Evolutionary conservation across 306 rosid genomes (phyloP), one percentile per base, ranked within the genome.

Genomic region (Calophaca sinica): DNA sequence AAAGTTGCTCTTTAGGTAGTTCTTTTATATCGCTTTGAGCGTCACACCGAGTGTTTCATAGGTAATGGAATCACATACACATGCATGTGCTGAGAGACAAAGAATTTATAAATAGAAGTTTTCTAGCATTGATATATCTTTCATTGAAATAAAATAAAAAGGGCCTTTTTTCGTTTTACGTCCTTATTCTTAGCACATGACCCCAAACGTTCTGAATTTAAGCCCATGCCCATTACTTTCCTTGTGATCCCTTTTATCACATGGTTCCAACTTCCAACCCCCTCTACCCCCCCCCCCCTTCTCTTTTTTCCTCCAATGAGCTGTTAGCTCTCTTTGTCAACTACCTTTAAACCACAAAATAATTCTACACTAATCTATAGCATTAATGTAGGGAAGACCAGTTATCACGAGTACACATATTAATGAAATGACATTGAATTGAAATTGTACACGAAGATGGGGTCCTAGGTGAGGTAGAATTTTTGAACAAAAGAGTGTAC

Each of bases 121-220:
- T 68, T 60, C 4, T 38, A 73, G 59, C 42, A 42, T 41, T 50
- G 44, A 51, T 61, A 26, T 52, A 20, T 46, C 28, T 68, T 15
- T 73, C 42, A 39, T 68, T 46, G 57, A 50, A 68, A 67, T 53
- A 61, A 78, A n/a, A 67, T 53, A 61, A 78, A 78, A 67, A 68
- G 60, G 35, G 41, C 45, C 13, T 14, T 60, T 48, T 31, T 63
- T 64, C 2, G 9, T 63, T 72, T 53, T 39, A 42, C 57, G 46
- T 71, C 44, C 70, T 68, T 78, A 68, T 68, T 80, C 72, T 68
- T 55, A 73, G 78, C 85, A 84, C 88, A 81, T 81, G 88, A 73
- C 44, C 72, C 70, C 85, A 60, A 73, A 73, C 50, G 54, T 54
- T 73, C 55, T 45, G 70, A 65, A 71, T 64, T 64, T 73, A 60